These are phyloP conservation scores for Camptophora hylomeconis DNA, from an alignment of 2,329 filamentous ascomycete genomes.

Conservation along the genomic window DNA sequence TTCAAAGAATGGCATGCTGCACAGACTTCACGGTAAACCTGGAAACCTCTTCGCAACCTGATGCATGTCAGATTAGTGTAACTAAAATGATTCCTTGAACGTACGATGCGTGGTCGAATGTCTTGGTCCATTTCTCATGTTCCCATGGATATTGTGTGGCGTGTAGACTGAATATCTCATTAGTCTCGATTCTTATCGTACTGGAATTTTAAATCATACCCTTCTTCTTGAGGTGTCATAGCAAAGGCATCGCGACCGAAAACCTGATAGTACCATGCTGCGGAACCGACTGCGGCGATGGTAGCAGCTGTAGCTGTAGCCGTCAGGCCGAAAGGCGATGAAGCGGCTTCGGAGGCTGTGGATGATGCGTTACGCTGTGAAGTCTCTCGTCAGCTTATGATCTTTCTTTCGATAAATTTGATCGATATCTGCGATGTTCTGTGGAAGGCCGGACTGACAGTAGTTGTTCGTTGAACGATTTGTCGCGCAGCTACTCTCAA, in stretches of 20 bases:
- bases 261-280: constrained; percentile 95
- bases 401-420: no score
- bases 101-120: constrained; percentile 94
- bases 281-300: constrained; percentile 71
- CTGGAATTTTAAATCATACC: constrained; percentile 50
- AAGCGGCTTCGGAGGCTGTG: constrained; percentile 54
- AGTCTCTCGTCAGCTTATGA: no score
- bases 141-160: constrained; percentile 90
- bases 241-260: constrained; percentile 82
- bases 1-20: constrained; percentile 91
- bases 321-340: constrained; percentile 71
- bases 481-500: constrained; percentile 66
- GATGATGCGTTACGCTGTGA: constrained; percentile 50
- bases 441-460: constrained; percentile 49
- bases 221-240: constrained; percentile 90
- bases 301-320: constrained; percentile 78
- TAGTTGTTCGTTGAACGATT: constrained; percentile 57
- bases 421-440: constrained; percentile 9
- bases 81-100: constrained; percentile 28
- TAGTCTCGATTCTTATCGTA: constrained; percentile 18
- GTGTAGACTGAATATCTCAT: constrained; percentile 57
- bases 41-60: constrained; percentile 96
- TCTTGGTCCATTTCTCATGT: constrained; percentile 82
- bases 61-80: constrained; percentile 12
- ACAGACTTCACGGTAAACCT: constrained; percentile 98